Evolutionary conservation across 345 rosid genomes (phyloP), one percentile per base, ranked within the genome.

Genomic region (Eutrema heterophyllum): DNA sequence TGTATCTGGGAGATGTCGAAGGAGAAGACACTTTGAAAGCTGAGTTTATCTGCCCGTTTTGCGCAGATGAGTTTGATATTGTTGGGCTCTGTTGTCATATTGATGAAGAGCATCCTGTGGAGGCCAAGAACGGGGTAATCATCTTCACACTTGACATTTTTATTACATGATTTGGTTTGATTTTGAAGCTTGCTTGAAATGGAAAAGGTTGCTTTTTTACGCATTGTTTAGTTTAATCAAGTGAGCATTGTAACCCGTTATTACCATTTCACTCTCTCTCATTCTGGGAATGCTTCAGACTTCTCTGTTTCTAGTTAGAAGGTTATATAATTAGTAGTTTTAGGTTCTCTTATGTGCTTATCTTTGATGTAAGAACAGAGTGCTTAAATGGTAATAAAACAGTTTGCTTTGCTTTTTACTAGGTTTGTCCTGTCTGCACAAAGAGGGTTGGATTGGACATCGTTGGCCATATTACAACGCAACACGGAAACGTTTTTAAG

Each of bases 1-100:
- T 81, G 81, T 88, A 64, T 39, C 33, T 77, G 14, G 86, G 75
- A 14, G 88, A 94, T 75, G 70, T 86, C 1, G 90, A 87, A 73
- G 96, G 84, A 66, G 98, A 91, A 78, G 94, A 87, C 72, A 89
- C 87, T 80, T 72, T 83, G 62, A 86, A 83, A 61, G 74, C 83
- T 6, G 88, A 86, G 85, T 87, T 76, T 73, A 36, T 91, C 3
- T 94, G 98, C 75, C 97, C 98, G 6, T 94, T 94, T 78, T 94
- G 97, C 67, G 78, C 87, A 16, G 95, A 91, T 48, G 89, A 87
- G 70, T 89, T 87, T 67, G 97, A 94, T 77, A 87, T 94, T 36
- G 86, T 89, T 62, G 96, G 95, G 38, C 81, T 94, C 80, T 94
- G 98, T 81, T 87, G 96, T 66, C 98, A 91, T 76, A 88, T 94